Conservation (phyloP, 805 yeast species). For the Candida nitratophila region DNA sequence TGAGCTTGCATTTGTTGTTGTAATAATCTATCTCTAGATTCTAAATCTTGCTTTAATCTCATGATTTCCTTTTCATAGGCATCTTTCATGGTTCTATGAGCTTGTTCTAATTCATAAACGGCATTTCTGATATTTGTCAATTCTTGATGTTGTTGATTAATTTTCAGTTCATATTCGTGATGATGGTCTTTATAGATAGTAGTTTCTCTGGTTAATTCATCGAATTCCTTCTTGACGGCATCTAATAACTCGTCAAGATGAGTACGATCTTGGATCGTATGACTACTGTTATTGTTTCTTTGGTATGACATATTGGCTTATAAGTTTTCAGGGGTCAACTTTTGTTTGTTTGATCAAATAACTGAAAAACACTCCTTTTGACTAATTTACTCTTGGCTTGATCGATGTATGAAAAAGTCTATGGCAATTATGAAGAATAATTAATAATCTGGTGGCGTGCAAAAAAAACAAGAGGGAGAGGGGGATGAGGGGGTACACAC, state of each 20-base stretch:
- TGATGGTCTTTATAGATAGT: slow-evolving; percentile 80
- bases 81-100: slow-evolving; percentile 92
- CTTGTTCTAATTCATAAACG: slow-evolving; percentile 87
- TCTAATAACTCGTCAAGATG: slow-evolving; percentile 68
- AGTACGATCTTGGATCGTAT: slow-evolving; percentile 20
- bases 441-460: too few species aligned
- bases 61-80: slow-evolving; percentile 91
- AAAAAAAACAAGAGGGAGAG: too few species aligned
- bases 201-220: slow-evolving; percentile 78
- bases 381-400: too few species aligned
- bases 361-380: too few species aligned
- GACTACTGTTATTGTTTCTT: slow-evolving; percentile 16
- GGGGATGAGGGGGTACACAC: too few species aligned
- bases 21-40: slow-evolving; percentile 62
- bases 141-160: slow-evolving; percentile 87
- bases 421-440: too few species aligned
- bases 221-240: slow-evolving; percentile 88
- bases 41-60: slow-evolving; percentile 80
- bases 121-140: slow-evolving; percentile 92
- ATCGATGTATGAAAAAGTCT: too few species aligned
- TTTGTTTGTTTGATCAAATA: too few species aligned
- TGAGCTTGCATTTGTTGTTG: slow-evolving; percentile 32
- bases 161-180: slow-evolving; percentile 85
- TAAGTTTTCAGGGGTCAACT: too few species aligned
- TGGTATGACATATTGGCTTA: slow-evolving; percentile 19